Evolutionary conservation across 805 yeast species (phyloP), one percentile per base, ranked within the genome.

Genomic region (Ogataea saltuana): DNA sequence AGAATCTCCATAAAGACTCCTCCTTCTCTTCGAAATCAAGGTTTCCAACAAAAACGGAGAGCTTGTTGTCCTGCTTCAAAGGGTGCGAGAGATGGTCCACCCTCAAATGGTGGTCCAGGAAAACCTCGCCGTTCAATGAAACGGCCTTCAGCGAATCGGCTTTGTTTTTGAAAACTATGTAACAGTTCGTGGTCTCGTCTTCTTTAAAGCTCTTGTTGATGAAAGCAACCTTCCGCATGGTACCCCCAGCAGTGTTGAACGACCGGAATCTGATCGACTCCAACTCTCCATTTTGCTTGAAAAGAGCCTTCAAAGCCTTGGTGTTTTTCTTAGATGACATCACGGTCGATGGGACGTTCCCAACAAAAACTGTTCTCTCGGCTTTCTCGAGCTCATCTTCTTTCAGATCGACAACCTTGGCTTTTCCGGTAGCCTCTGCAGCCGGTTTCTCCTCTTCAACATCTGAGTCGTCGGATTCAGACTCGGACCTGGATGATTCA

Each of bases 81-180:
- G 99, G 98, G 62, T 89, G 96, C 0, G 95, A 78, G n/a, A 90
- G 85, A 45, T 89, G 89, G 63, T 93, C 99, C 10, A 91, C 91
- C 59, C 97, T 77, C 34, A 93, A 57, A 64, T 93, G 99, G 61
- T 81, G 81, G 37, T 76, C 77, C 43, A 75, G 72, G 60, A 88
- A 85, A 10, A 84, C 70, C 4, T 70, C 59, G 32, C 87, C 95
- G 60, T 93, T 93, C 39, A 83, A 63, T 34, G 61, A 54, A 4
- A 69, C 64, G 4, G 75, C 72, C 46, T 73, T 74, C 37, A 65
- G 44, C 1, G 82, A 76, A 11, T 71, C 66, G 30, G 66, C 70
- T 52, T 76, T 78, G 18, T 72, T 73, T 42, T 74, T 73, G 68
- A 76, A 91, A 3, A 93, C 98, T 36, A 91, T 73, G 60, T 93